Base-by-base conservation (phyloP, 2,329 filamentous ascomycete genomes). In the Simplicillium sp. region DNA sequence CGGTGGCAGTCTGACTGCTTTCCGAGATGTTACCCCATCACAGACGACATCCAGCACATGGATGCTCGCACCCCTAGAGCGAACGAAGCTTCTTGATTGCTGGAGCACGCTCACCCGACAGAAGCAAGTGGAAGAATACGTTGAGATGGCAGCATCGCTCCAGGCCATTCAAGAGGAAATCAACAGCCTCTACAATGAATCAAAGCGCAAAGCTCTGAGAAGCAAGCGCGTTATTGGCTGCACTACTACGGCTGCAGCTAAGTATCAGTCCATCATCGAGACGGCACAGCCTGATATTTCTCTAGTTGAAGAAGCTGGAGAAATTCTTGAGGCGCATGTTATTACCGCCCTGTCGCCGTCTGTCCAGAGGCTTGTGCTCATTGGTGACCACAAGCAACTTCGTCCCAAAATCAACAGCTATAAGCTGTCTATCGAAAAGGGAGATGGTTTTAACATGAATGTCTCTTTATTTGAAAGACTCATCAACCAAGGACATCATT, bases 321-420 rank as follows among this genome's bases (percentile, higher is more conserved):
- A 87, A 46, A 83, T 87, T 3, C 62, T 86, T 0, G 83, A 87
- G 54, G 68, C 70, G 2, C 82, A 87, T 47, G 32, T 61, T 15
- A 56, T 87, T 1, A 73, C 82, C 0, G 73, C 82, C 0, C 50
- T 87, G 42, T 63, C 66, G 0, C 54, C 69, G 0, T 57, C 67
- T 0, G 74, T 74, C 0, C 71, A 82, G 44, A 80, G 87, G 32
- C 53, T 86, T 1, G 70, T 87, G 1, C 56, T 85, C 2, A 87
- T 87, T 11, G 84, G 84, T 1, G 84, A 87, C 40, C 82, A 87
- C 53, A 73, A 82, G 41, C 84, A 87, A 46, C 67, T 87, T 0
- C 73, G 82, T 0, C 84, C 83, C 0, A 84, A 86, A 48, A 66
- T 76, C 40, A 79, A 73, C 39, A 79, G 73, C 39, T 84, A 78